Evolutionary conservation across 306 rosid genomes (phyloP), one percentile per base, ranked within the genome.

Genomic region (Casuarina cunninghamiana): DNA sequence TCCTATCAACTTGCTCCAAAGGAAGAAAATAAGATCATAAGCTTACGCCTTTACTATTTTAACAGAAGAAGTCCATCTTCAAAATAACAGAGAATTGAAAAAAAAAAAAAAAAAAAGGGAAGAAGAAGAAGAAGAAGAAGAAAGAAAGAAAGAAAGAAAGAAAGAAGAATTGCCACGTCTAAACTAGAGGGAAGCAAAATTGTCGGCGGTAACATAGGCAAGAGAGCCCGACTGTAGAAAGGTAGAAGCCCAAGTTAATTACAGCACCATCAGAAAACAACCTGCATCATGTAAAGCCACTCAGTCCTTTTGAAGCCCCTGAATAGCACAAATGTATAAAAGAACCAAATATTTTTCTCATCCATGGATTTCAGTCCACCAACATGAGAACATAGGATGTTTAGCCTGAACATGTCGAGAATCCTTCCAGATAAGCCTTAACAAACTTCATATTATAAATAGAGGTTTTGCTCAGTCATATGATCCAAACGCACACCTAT

Each of bases 151-250:
- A 35, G 19, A 39, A 65, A 26, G 32, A 26, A 26, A 26, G 32
- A 26, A 26, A 26, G 32, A 26, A 26, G 32, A 26, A 26, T 1
- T 26, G 32, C 32, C 32, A 26, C 32, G 32, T 26, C 32, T 26
- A 26, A 49, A 80, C 45, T 57, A 4, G 74, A 79, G 16, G 49
- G 49, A 74, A 78, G 53, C 80, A 83, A 75, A 75, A 78, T 41
- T 78, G 74, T 19, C 53, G 80, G 66, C 13, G 35, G 15, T 62
- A 16, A 58, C 11, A 39, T 19, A 32, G 57, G 21, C 39, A 21
- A 26, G 67, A 61, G 13, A 16, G 50, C 35, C 50, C n/a, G 71
- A 42, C 35, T 11, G 21, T 17, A 17, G 71, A 66, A 66, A 42
- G 50, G 71, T 66, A 8, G 35, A 66, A 42, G 15, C 11, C 6